Evolutionary conservation across 352 stramenopile species (phyloP).

Genomic region (Phytophthora cajani): DNA sequence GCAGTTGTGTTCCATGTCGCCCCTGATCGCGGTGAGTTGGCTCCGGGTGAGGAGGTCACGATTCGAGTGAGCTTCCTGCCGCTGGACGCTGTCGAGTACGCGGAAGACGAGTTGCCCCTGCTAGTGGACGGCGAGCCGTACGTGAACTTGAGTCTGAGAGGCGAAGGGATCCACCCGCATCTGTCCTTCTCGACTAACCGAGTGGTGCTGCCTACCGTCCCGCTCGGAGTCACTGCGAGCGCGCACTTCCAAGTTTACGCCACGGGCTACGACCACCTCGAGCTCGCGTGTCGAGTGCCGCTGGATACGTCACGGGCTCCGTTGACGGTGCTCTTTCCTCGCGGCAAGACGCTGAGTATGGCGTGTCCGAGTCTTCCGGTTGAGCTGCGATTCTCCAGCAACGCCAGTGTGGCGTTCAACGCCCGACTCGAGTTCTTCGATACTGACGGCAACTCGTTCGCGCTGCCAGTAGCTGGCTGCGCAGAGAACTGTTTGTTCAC

Average conservation of each 20-base stretch:
- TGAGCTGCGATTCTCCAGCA: slow-evolving; percentile 83
- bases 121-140: slow-evolving; percentile 80
- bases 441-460: slow-evolving; percentile 86
- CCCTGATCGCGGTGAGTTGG: slow-evolving; percentile 81
- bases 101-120: slow-evolving; percentile 75
- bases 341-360: slow-evolving; percentile 89
- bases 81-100: slow-evolving; percentile 77
- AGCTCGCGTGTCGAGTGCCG: slow-evolving; percentile 84
- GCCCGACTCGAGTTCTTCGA: slow-evolving; percentile 94
- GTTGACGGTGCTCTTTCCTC: slow-evolving; percentile 88
- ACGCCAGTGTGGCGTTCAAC: slow-evolving; percentile 91
- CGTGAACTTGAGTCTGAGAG: slow-evolving; percentile 79
- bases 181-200: slow-evolving; percentile 90
- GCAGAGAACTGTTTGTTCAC: slow-evolving; percentile 94
- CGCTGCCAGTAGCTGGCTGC: slow-evolving; percentile 84
- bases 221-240: slow-evolving; percentile 75
- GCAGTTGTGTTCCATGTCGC: slow-evolving; percentile 83
- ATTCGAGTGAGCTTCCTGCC: slow-evolving; percentile 91
- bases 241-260: slow-evolving; percentile 84
- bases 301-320: slow-evolving; percentile 81
- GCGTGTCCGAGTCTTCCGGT: slow-evolving; percentile 82
- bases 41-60: slow-evolving; percentile 72
- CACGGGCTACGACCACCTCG: slow-evolving; percentile 92
- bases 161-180: slow-evolving; percentile 91
- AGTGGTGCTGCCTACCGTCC: slow-evolving; percentile 90